Evolutionary conservation across 2,329 filamentous ascomycete genomes (phyloP), one percentile per base, ranked within the genome.

Genomic region (Penicillium sp.): DNA sequence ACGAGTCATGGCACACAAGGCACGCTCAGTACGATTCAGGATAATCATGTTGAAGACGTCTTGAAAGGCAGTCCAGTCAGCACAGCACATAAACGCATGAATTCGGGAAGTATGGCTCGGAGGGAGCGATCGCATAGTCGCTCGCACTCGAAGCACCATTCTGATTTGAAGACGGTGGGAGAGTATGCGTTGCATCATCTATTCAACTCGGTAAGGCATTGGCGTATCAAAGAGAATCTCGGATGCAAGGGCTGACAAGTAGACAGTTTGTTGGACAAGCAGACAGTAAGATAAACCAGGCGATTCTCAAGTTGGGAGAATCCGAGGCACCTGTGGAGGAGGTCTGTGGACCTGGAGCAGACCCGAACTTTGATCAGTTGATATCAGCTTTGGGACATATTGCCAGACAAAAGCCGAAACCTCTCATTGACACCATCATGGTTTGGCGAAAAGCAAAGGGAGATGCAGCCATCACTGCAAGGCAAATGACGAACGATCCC

Each of bases 181-280:
- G 94, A 99, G 77, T 97, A 96, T 81, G 94, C 94, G 18, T 79
- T 99, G 55, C 93, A 97, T 73, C 93, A 97, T 63, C 79, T 99
- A 41, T 96, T 97, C 74, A 97, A 94, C 60, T 91, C 92, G 56
- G 87, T 90, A 71, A 73, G 83, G 77, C 13, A 28, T 12, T 13
- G 12, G 41, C 41, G 23, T 13, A 23, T 18, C 13, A 23, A 3
- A 13, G 23, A 26, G 13, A 16, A 16, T 26, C 24, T 21, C 24
- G 7, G 21, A 24, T n/a, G 8, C 13, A 7, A 24, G 41, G 54
- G 51, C 73, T 79, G 62, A 78, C 53, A 42, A 26, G 23, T 10
- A 15, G 13, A 39, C 62, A 89, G 81, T 99, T 99, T 74, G 94
- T 97, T 67, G 88, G 89, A 15, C 89, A 95, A 70, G 94, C 94